A percentile compares a stretch with the other conserved stretches of the same genome.
These are phyloP conservation scores for Nannochloropsis oceanica DNA, from an alignment of 108 stramenopile species.

Conservation along the genomic window DNA sequence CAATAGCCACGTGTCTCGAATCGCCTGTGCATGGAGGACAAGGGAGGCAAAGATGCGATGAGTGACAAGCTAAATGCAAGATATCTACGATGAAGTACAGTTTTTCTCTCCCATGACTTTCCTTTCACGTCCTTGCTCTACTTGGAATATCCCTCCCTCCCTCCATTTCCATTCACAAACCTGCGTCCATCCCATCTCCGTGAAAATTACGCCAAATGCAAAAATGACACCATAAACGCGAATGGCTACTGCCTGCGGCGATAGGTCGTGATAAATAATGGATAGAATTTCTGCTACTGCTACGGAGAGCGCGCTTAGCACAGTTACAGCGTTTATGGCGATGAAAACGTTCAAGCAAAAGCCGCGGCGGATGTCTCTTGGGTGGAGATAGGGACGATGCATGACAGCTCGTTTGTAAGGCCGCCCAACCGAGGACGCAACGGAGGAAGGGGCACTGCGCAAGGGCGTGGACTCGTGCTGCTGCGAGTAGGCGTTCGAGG, in stretches of 20 bases:
- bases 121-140: no score
- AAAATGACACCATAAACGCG: not conserved
- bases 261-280: not conserved
- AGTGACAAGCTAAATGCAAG: no score
- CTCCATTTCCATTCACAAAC: not conserved
- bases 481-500: not conserved
- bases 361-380: not conserved
- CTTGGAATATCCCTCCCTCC: not conserved
- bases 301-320: not conserved
- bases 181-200: not conserved
- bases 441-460: not conserved
- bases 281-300: not conserved
- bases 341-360: not conserved
- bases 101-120: no score
- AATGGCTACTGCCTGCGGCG: not conserved
- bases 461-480: not conserved
- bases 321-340: not conserved
- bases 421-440: not conserved
- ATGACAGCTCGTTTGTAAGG: not conserved
- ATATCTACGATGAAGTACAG: no score
- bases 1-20: not conserved
- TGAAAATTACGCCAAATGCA: not conserved
- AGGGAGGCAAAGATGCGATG: no score
- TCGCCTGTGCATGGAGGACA: not conserved
- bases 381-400: not conserved